These are phyloP conservation scores for Hypomyces rosellus DNA, from an alignment of 2,329 filamentous ascomycete genomes.

Conservation along the genomic window DNA sequence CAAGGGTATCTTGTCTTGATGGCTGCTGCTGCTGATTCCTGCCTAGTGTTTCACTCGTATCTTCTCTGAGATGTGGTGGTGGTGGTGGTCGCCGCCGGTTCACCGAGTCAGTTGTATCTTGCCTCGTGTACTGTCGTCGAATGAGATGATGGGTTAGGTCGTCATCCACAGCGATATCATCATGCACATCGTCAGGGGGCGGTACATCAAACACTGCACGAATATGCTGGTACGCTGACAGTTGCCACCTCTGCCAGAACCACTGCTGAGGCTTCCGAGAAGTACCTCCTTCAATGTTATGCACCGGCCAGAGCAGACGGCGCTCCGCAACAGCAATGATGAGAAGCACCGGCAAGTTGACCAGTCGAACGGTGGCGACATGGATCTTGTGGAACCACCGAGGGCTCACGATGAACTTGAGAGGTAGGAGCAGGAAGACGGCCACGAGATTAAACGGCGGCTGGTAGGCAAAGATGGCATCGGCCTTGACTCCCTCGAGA, in stretches of 20 bases:
- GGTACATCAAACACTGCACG: slow-evolving; percentile 67
- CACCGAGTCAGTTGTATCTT: slow-evolving; percentile 31
- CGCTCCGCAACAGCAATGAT: slow-evolving; percentile 67
- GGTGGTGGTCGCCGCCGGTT: background rate
- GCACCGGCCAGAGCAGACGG: slow-evolving; percentile 53
- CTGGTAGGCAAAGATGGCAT: slow-evolving; percentile 75
- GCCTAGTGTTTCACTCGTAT: background rate
- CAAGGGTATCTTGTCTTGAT: background rate
- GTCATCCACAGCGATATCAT: slow-evolving; percentile 54
- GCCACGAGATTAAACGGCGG: slow-evolving; percentile 81
- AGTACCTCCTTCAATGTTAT: slow-evolving; percentile 15
- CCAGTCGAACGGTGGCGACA: slow-evolving; percentile 64
- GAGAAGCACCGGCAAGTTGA: slow-evolving; percentile 71
- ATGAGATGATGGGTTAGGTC: slow-evolving; percentile 53
- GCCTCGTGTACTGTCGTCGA: slow-evolving; percentile 47
- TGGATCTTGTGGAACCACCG: slow-evolving; percentile 91
- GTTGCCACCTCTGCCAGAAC: slow-evolving; percentile 62
- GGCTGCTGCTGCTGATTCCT: background rate
- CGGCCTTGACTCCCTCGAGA: slow-evolving; percentile 78
- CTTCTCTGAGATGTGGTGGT: background rate
- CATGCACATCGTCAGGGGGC: slow-evolving; percentile 54
- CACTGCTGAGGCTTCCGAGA: slow-evolving; percentile 28
- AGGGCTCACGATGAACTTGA: slow-evolving; percentile 71
- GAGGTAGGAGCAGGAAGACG: slow-evolving; percentile 64
- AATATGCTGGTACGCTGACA: slow-evolving; percentile 66